Evolutionary conservation across 192 early-diverging fungal genomes (phyloP).

Genomic region (Umbelopsis sp.): DNA sequence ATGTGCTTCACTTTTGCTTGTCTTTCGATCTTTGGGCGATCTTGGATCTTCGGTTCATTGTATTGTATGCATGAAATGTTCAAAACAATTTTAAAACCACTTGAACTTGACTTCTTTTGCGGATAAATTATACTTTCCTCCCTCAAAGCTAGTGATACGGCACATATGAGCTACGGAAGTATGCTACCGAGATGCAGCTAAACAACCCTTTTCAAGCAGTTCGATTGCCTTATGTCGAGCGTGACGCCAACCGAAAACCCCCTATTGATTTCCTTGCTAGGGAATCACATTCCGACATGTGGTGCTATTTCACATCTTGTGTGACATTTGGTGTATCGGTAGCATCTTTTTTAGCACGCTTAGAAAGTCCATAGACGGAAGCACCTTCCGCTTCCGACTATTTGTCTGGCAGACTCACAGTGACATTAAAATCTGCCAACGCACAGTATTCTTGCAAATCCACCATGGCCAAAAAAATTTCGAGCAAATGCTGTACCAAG

Average conservation of each 20-base stretch:
- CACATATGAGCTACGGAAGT: not conserved
- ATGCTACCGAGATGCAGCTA: not conserved
- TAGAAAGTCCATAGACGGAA: constrained; percentile 1
- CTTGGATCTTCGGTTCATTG: not conserved
- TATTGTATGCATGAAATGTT: too few relatives aligned
- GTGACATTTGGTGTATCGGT: constrained; percentile 12
- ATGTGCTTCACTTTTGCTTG: constrained; percentile 1
- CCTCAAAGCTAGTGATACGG: not conserved
- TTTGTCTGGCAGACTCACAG: not conserved
- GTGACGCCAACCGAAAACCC: constrained; percentile 15
- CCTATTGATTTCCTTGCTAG: not conserved
- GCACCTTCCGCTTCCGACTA: not conserved
- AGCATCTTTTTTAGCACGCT: not conserved
- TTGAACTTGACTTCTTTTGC: too few relatives aligned
- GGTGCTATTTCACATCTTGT: not conserved
- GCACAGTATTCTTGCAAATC: not conserved
- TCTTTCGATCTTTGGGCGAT: not conserved
- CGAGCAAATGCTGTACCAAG: too few relatives aligned
- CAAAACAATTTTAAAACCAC: too few relatives aligned
- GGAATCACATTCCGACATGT: constrained; percentile 18
- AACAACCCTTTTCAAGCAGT: constrained; percentile 21
- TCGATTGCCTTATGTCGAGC: not conserved
- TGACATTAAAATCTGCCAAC: not conserved
- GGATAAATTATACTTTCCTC: too few relatives aligned
- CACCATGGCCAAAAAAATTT: too few relatives aligned